Base-by-base conservation (phyloP, 306 rosid genomes). In the Cotoneaster glaucophyllus region DNA sequence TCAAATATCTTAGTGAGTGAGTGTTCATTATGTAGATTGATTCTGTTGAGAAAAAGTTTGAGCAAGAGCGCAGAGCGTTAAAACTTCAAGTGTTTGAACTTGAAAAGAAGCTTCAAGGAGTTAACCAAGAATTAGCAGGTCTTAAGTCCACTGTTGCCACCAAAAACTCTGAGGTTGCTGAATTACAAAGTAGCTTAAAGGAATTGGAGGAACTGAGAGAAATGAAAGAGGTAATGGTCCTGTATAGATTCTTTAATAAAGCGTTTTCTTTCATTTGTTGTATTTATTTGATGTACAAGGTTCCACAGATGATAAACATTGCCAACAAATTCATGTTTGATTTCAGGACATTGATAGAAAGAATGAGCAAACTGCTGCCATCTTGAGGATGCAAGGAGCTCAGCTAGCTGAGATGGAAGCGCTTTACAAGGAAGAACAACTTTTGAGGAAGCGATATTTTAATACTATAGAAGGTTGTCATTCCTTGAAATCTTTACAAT, bases 161-260 rank as follows among this genome's bases (percentile, higher is more conserved):
- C 52, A 90, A 79, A 83, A 90, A 87, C 82, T 79, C 89, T 65
- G 99, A 90, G 81, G 78, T 95, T 85, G 84, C 79, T 70, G 63
- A 76, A 28, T 70, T 89, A 79, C 90, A 83, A 84, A 89, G 78
- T 83, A 89, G 85, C 71, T 80, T 90, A 37, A 87, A 80, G 86
- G 99, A 95, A 84, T 81, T 95, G 73, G 98, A 92, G 64, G 99
- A 95, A 69, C 81, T 95, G 81, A 87, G 97, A 85, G 99, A 95
- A 86, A 89, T 92, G 98, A 95, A 90, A 90, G 99, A 95, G 96
- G 99, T 78, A 74, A 69, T 83, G 28, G 70, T 71, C 34, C 28
- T 64, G 4, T 18, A 2, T 52, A 19, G 14, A 69, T 37, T 13
- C 18, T 21, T 50, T 39, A 4, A 4, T 50, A 6, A 15, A 15